Evolutionary conservation across 2,329 filamentous ascomycete genomes (phyloP).

Genomic region (Arthrobotrys sinensis): DNA sequence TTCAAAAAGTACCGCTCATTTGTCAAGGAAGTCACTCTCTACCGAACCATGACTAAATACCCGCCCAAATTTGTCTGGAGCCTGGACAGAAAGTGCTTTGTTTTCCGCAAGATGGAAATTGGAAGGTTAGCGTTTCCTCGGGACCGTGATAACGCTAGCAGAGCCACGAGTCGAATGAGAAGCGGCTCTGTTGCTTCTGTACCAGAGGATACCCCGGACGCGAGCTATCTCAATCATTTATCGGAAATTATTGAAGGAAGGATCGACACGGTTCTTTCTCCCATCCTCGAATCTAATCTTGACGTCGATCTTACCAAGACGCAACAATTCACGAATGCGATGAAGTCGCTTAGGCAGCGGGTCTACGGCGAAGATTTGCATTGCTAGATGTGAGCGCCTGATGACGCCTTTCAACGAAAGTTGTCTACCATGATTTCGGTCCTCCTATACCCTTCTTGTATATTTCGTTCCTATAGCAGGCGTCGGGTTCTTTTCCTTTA

Average conservation of each 20-base stretch:
- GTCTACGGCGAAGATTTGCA: slow-evolving; percentile 35
- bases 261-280: slow-evolving; percentile 46
- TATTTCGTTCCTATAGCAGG: slow-evolving; percentile 5
- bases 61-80: slow-evolving; percentile 56
- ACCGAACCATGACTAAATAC: slow-evolving; percentile 40
- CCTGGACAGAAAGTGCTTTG: slow-evolving; percentile 53
- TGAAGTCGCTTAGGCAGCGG: slow-evolving; percentile 23
- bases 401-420: neutral
- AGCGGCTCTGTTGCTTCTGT: slow-evolving; percentile 47
- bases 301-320: slow-evolving; percentile 1
- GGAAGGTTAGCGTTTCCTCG: slow-evolving; percentile 53
- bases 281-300: slow-evolving; percentile 31
- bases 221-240: slow-evolving; percentile 49
- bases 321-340: slow-evolving; percentile 38
- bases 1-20: slow-evolving; percentile 58
- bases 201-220: slow-evolving; percentile 45
- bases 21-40: slow-evolving; percentile 42
- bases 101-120: slow-evolving; percentile 53
- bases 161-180: slow-evolving; percentile 41
- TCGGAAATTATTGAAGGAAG: slow-evolving; percentile 57
- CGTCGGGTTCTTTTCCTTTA: slow-evolving; percentile 9
- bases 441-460: slow-evolving; percentile 20
- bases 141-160: slow-evolving; percentile 51
- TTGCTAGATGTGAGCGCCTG: neutral
- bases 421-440: neutral